Base-by-base conservation (phyloP, 495 filamentous ascomycete species). In the Cenococcum geophilum region DNA sequence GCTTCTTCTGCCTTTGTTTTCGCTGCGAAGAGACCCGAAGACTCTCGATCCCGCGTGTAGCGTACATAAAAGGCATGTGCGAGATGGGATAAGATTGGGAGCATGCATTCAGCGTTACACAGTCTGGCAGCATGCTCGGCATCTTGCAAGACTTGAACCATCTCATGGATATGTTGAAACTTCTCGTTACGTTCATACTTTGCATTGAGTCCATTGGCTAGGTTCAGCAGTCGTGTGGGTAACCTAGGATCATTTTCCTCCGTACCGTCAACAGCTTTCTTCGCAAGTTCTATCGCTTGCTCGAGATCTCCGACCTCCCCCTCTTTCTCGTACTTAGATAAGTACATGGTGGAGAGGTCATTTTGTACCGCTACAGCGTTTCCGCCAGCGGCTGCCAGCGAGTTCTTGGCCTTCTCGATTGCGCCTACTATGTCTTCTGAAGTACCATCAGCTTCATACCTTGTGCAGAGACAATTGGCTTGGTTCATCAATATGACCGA, bases 401-500 rank as follows among this genome's bases (percentile, higher is more conserved):
- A 20, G 5, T 21, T 27, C 55, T 45, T 45, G 12, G 55, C 37
- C 16, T 58, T 43, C 22, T 21, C 12, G 34, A 58, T 47, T 27
- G 55, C 55, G 4, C 18, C 55, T 27, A 47, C 36, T n/a, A 58
- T 58, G 23, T 58, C 55, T 45, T 58, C 37, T 23, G 16, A 16
- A 1, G 55, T 10, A 1, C 55, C 55, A 10, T 47, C 37, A 9
- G 16, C 21, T 32, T 58, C 55, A n/a, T 58, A 58, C 23, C 55
- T 42, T 23, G 55, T 58, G 37, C 55, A 58, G 36, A 58, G 55
- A 14, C 35, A 42, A 25, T 58, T 58, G 18, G 55, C 55, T 47
- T 58, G 55, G 37, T 58, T 58, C 55, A 58, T 58, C 0, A 58
- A 36, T 35, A 58, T 58, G 55, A 58, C 37, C 14, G 55, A 42